Conservation (phyloP, 78 protist species). For the Salpingoeca rosetta region DNA sequence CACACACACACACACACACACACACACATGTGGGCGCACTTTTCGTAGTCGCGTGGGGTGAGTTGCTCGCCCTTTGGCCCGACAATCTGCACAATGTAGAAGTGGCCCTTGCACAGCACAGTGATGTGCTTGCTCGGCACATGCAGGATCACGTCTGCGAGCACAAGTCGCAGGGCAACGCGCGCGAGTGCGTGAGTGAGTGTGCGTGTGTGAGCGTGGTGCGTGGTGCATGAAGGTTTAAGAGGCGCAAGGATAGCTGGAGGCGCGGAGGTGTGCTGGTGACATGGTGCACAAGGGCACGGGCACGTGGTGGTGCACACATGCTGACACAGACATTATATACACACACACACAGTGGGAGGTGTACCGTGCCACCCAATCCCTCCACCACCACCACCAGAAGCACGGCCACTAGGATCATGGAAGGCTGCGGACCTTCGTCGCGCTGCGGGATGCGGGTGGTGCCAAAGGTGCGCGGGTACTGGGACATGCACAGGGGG, state of each 20-base stretch:
- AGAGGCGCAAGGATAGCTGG: not conserved
- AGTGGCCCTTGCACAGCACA: slow-evolving; percentile 7
- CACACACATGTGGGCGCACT: not conserved
- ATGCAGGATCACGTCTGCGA: not conserved
- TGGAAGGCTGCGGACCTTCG: not conserved
- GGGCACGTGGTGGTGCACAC: too few species aligned
- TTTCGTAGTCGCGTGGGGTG: slow-evolving; percentile 4
- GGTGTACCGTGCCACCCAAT: too few species aligned
- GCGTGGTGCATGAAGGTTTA: not conserved
- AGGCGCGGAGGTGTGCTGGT: too few species aligned
- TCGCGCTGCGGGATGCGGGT: slow-evolving; percentile 43
- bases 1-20: too few species aligned
- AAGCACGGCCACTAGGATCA: too few species aligned
- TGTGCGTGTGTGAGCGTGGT: too few species aligned
- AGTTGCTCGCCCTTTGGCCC: not conserved
- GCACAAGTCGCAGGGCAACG: not conserved
- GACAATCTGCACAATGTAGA: not conserved
- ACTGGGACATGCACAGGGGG: slow-evolving; percentile 68
- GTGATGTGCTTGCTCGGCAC: slow-evolving; percentile 9
- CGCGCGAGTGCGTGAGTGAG: too few species aligned
- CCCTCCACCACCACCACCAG: too few species aligned
- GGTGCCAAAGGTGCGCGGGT: slow-evolving; percentile 31
- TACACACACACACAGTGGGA: too few species aligned
- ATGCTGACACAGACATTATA: too few species aligned
- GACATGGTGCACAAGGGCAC: too few species aligned